Evolutionary conservation across 805 yeast species (phyloP), one percentile per base, ranked within the genome.

Genomic region (Lipomyces starkeyi): DNA sequence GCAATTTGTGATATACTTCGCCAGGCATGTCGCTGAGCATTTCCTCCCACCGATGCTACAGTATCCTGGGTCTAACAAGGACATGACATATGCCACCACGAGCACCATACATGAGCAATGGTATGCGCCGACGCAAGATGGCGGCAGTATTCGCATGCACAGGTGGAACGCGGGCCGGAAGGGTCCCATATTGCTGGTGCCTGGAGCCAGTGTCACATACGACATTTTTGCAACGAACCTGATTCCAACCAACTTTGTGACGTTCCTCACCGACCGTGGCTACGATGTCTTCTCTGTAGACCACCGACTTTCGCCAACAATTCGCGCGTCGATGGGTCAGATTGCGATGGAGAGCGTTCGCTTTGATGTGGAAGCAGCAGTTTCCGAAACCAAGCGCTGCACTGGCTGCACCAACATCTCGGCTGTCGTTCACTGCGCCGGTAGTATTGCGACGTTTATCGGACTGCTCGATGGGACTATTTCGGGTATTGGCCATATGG

Each of bases 391-490:
- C 22, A 43, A 3, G 49, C 49, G 20, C 49, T 17, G 49, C 49
- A 43, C 49, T 0, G 49, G 49, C 20, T 43, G 49, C 22, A 2
- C 49, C 3, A 43, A 43, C 22, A 43, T 43, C 22, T 17, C 49
- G 11, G 49, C 49, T 7, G 49, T 43, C 8, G 49, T 43, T 17
- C 49, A 43, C 49, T 43, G 49, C 9, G 49, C 49, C 22, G 49
- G 49, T 17, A 43, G 49, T 17, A n/a, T 43, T 43, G 49, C 49
- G 9, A 43, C 49, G 11, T 43, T 43, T 43, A 43, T 43, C 9
- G 49, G 49, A 17, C 49, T 43, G 20, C 49, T 43, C 49, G 49
- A 43, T n/a, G 49, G 49, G 20, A 43, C 49, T n/a, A 43, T 43
- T n/a, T 17, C 49, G 1, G 49, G 49, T 2, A 1, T 43, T 6